Evolutionary conservation across 805 yeast species (phyloP).

Genomic region (Wickerhamiella slavikovae): DNA sequence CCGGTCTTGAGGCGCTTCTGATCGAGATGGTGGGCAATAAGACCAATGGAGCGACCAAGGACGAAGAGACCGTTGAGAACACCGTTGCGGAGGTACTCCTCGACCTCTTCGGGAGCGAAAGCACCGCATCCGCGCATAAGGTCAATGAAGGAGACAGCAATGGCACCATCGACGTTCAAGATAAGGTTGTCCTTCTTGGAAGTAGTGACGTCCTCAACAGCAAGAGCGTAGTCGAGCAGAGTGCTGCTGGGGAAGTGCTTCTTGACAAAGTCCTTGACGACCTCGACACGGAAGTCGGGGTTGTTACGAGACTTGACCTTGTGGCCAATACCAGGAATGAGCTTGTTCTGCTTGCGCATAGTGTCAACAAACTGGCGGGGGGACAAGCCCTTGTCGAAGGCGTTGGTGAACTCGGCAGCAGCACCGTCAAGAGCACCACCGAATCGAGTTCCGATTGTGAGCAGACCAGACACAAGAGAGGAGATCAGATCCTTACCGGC

Average conservation of each 20-base stretch:
- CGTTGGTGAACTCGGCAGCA: conserved; percentile 24
- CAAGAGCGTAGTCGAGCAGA: conserved; percentile 25
- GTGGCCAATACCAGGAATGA: conserved; percentile 28
- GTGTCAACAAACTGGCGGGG: conserved; percentile 27
- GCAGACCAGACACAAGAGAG: conserved; percentile 24
- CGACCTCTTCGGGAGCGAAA: conserved; percentile 25
- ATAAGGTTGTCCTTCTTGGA: conserved; percentile 28
- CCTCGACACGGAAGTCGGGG: conserved; percentile 28
- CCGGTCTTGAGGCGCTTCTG: conserved; percentile 28
- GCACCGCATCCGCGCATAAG: conserved; percentile 25
- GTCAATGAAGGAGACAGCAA: conserved; percentile 26
- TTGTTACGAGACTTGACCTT: conserved; percentile 27
- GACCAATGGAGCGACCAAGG: conserved; percentile 26
- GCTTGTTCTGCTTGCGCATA: conserved; percentile 27
- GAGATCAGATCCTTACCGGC: conserved; percentile 28
- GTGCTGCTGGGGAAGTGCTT: conserved; percentile 25
- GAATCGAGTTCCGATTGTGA: conserved; percentile 26
- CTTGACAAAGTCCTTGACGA: conserved; percentile 25
- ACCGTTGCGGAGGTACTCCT: conserved; percentile 25
- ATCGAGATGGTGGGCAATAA: conserved; percentile 26
- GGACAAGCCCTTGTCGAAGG: conserved; percentile 24
- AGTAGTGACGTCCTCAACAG: conserved; percentile 29
- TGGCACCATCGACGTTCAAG: conserved; percentile 26
- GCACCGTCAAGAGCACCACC: conserved; percentile 30
- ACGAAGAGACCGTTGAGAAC: conserved; percentile 28